Evolutionary conservation across 306 rosid genomes (phyloP), one percentile per base, ranked within the genome.

Genomic region (Cicer chorassanicum): DNA sequence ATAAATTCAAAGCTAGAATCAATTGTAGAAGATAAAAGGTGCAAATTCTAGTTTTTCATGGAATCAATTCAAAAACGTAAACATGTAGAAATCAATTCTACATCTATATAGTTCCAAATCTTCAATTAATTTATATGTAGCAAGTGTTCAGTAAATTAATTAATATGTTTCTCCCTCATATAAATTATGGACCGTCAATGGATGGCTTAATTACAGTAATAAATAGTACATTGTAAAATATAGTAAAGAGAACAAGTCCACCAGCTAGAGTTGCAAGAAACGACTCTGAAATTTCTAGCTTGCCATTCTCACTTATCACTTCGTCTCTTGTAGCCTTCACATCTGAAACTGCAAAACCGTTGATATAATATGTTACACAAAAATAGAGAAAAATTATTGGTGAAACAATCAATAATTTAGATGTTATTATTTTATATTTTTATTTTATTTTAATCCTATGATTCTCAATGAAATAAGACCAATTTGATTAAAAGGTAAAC

Each of bases 141-240:
- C 57, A 46, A 66, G 60, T 76, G 39, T 41, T 34, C n/a, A 34
- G 56, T 16, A 50, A 66, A 57, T 57, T 24, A 24, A 50, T 14
- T 50, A 50, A 51, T 51, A 44, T 48, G 54, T 11, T 48, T 63
- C n/a, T 29, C 42, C 12, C 11, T 29, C 42, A 13, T 59, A 36
- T 36, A 43, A 24, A 13, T 11, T 66, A 63, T 7, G 77, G 75
- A 45, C 72, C 83, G 88, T 93, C 98, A 7, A 91, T 72, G 74
- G 97, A 44, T 54, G 96, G 97, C 66, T 90, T 90, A 86, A 93
- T 86, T 39, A 93, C 88, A 59, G 84, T 54, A 65, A 72, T 49
- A 59, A 93, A 91, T 0, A 93, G 40, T 41, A 87, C 81, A 71
- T 93, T 88, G 78, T 93, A 93, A 13, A 93, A 84, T 50, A 93